Evolutionary conservation across 441 rosid species (phyloP).

Genomic region (Kokia cookei): DNA sequence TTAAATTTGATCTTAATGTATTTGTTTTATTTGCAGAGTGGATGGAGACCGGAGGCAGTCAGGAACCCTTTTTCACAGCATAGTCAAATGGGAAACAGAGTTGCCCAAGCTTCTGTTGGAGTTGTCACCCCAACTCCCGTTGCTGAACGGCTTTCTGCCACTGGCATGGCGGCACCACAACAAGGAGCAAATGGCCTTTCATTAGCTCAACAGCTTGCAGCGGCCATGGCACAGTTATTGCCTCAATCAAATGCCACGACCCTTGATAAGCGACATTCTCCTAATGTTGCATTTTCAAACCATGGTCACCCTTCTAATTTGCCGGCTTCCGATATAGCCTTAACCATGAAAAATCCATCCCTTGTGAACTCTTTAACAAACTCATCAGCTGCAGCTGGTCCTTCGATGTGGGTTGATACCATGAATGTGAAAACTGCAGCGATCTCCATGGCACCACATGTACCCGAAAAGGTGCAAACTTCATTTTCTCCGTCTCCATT

Average conservation of each 20-base stretch:
- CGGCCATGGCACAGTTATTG: conserved; percentile 25
- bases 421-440: conserved; percentile 10
- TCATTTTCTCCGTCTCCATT: conserved; percentile 16
- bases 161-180: conserved; percentile 22
- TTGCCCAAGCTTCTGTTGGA: conserved; percentile 18
- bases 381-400: conserved; percentile 15
- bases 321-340: conserved; percentile 15
- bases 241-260: conserved; percentile 17
- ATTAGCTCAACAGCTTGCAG: conserved; percentile 30
- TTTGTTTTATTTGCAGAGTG: conserved; percentile 59
- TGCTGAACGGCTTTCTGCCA: conserved; percentile 7
- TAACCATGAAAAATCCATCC: conserved; percentile 13
- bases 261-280: conserved; percentile 23
- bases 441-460: not conserved
- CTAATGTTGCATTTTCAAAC: conserved; percentile 11
- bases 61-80: conserved; percentile 75
- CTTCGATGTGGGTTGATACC: conserved; percentile 18
- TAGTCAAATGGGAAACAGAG: conserved; percentile 28
- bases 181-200: conserved; percentile 25
- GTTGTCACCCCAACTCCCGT: conserved; percentile 8
- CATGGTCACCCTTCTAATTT: conserved; percentile 18
- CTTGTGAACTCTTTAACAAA: not conserved
- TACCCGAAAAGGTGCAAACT: conserved; percentile 18
- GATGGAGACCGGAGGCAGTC: conserved; percentile 50
- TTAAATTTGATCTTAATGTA: not conserved